Base-by-base conservation (phyloP, 805 yeast genomes). In the Ogataea angusta region DNA sequence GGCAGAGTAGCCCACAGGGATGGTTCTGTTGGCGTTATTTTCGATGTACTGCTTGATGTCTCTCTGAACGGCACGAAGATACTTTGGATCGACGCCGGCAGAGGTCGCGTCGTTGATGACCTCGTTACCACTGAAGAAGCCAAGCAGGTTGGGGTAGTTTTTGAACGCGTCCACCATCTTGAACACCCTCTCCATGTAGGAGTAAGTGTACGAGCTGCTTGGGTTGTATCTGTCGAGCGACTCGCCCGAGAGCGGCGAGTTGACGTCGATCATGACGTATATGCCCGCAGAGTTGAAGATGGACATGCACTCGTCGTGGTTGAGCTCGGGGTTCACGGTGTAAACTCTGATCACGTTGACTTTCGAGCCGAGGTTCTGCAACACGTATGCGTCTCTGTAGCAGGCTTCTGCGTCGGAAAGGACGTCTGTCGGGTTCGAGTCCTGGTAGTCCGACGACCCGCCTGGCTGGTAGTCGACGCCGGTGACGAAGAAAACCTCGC, bases 1-100 rank as follows among this genome's bases (percentile, higher is more conserved):
- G 34, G 97, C 96, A 7, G 96, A 84, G 64, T 90, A 90, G 24
- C 97, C 97, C n/a, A 89, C 95, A 5, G 96, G 96, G 44, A 90
- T 82, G 7, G 79, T 64, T 62, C 97, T 78, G 57, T 84, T 75
- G 13, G 82, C 70, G 52, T 83, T 79, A 41, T 75, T 68, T 21
- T 75, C 66, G 47, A 90, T 82, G 67, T 85, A 90, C 52, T 76
- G 78, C 66, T 87, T 90, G 79, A 88, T 80, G 62, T 90, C 98
- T 61, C 98, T 85, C 61, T 87, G 91, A 25, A 88, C 82, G 10
- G 96, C 96, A 64, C 95, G 82, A 45, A 89, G 77, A 58, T 85
- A 87, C 38, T 78, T 75, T 28, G 97, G 96, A 42, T 82, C 80
- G 17, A 70, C 67, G 19, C 56, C 52, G 0, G 90, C 77, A 30